A percentile compares a stretch with the other conserved stretches of the same genome.
phyloP scores from a whole-genome alignment of 208 protist genomes.

The Acanthamoeba polyphaga region DNA sequence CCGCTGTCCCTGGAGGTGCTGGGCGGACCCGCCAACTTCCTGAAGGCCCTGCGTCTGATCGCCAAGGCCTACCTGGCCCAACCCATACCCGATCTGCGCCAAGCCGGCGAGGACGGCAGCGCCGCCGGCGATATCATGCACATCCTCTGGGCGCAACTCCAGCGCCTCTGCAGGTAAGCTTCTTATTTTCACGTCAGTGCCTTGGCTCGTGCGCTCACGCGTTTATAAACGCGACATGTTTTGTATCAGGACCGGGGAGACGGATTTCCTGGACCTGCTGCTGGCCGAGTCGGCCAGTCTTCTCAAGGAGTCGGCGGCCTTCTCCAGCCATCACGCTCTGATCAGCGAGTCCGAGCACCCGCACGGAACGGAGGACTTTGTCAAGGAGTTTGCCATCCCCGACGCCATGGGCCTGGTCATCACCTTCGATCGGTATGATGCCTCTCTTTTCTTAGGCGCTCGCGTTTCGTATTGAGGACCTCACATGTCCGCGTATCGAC shows the following conservation, averaged over 20 bases:
- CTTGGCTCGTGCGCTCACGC: not conserved
- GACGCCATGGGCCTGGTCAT: conserved; percentile 30
- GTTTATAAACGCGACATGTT: not conserved
- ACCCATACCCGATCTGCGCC: conserved; percentile 48
- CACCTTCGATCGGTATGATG: conserved; percentile 17
- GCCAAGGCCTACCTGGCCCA: conserved; percentile 37
- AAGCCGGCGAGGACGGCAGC: not conserved
- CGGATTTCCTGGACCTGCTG: not conserved
- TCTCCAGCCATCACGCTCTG: not conserved
- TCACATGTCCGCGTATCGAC: not conserved
- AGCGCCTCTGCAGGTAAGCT: not conserved
- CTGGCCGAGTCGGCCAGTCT: conserved; percentile 31
- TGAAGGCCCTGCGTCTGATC: conserved; percentile 37
- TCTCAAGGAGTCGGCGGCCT: conserved; percentile 27
- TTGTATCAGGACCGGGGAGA: not conserved
- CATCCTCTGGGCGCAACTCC: conserved; percentile 21
- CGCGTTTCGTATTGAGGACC: not conserved
- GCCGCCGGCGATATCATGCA: not conserved
- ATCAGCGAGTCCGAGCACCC: conserved; percentile 48
- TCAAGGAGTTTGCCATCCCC: not conserved
- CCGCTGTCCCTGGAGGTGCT: conserved; percentile 43
- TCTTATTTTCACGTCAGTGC: not conserved
- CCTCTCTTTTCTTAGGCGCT: not conserved
- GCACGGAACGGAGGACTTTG: conserved; percentile 10
- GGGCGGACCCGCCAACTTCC: conserved; percentile 27